Evolutionary conservation across 805 yeast species (phyloP).

Genomic region (Suhomyces vadensis): DNA sequence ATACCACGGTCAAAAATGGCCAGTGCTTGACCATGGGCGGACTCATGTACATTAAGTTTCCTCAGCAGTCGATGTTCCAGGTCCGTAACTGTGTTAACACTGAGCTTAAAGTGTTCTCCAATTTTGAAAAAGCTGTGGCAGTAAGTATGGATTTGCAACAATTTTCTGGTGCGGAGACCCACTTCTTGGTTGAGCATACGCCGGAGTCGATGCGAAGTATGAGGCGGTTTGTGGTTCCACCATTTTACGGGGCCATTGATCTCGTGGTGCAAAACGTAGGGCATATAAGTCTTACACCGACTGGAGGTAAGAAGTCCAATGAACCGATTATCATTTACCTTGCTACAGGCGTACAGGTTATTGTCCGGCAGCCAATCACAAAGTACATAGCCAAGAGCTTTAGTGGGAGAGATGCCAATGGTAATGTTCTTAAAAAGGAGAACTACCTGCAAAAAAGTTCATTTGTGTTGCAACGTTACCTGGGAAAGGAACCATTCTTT

Average conservation of each 20-base stretch:
- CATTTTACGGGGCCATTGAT: constrained; percentile 69
- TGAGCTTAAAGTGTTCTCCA: constrained; percentile 33
- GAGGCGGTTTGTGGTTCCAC: constrained; percentile 55
- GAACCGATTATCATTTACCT: constrained; percentile 45
- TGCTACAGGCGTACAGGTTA: constrained; percentile 55
- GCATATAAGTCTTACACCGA: constrained; percentile 57
- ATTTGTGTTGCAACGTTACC: constrained; percentile 21
- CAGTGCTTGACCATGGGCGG: constrained; percentile 61
- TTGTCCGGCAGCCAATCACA: constrained; percentile 55
- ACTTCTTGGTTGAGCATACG: constrained; percentile 21
- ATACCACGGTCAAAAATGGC: constrained; percentile 43
- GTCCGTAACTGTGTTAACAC: constrained; percentile 48
- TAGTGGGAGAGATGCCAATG: constrained; percentile 29
- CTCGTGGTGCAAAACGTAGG: constrained; percentile 68
- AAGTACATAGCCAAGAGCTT: constrained; percentile 38
- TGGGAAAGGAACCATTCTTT: constrained; percentile 18
- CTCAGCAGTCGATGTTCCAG: constrained; percentile 50
- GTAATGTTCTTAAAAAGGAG: constrained; percentile 24
- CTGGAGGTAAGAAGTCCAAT: constrained; percentile 41
- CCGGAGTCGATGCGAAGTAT: constrained; percentile 27
- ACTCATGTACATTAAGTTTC: constrained; percentile 56
- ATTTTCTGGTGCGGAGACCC: constrained; percentile 19
- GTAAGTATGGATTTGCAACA: constrained; percentile 28
- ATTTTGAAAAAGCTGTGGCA: constrained; percentile 29
- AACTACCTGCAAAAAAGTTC: constrained; percentile 19